Evolutionary conservation across 352 stramenopile genomes (phyloP).

Genomic region (Pythium coloratum): DNA sequence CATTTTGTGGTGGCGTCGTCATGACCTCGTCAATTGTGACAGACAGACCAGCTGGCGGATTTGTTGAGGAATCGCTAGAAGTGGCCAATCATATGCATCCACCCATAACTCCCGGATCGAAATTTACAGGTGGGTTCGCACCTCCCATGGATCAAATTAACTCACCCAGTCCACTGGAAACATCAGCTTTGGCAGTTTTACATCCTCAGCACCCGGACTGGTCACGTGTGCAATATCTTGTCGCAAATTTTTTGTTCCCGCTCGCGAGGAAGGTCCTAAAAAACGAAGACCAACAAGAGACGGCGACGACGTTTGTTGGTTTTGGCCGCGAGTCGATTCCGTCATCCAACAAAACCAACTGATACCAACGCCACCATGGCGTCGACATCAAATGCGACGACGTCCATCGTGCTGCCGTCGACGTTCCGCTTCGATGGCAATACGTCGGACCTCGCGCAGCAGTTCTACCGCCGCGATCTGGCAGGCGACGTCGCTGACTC

Average conservation of each 20-base stretch:
- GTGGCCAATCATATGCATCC: background rate
- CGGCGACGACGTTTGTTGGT: too few species aligned
- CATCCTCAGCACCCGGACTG: background rate
- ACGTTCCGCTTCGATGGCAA: slow-evolving; percentile 25
- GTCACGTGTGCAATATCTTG: background rate
- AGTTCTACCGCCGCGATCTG: slow-evolving; percentile 27
- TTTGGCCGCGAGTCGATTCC: too few species aligned
- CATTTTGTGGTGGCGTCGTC: background rate
- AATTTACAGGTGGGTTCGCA: background rate
- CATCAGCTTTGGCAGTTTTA: background rate
- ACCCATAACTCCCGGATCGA: background rate
- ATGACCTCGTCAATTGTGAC: background rate
- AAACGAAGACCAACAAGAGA: background rate
- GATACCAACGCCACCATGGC: background rate
- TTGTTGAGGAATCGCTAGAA: background rate
- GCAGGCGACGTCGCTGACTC: slow-evolving; percentile 4
- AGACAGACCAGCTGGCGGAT: background rate
- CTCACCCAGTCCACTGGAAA: background rate
- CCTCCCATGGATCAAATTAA: background rate
- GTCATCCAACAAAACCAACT: background rate
- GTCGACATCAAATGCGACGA: background rate
- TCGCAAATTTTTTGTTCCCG: slow-evolving; percentile 1
- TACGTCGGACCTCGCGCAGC: slow-evolving; percentile 31
- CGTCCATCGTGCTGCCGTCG: slow-evolving; percentile 6
- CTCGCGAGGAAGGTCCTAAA: background rate